Evolutionary conservation across 768 basidiomycete species (phyloP).

Genomic region (Hortiboletus campestris): DNA sequence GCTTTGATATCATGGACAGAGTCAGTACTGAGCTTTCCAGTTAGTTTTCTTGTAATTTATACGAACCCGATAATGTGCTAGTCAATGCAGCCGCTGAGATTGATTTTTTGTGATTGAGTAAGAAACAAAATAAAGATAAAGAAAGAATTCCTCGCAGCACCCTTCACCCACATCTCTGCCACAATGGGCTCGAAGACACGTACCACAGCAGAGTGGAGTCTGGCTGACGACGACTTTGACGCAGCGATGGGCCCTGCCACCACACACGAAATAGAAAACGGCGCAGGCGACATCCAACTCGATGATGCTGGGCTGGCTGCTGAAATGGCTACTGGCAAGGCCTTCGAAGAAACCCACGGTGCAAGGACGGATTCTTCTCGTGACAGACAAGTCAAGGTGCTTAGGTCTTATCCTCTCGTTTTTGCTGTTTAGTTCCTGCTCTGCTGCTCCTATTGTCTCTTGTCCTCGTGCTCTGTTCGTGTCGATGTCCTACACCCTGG

Average conservation of each 20-base stretch:
- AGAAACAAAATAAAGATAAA: not conserved
- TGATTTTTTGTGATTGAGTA: not conserved
- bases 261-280: slow-evolving; percentile 44
- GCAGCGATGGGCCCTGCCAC: slow-evolving; percentile 45
- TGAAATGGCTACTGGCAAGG: slow-evolving; percentile 18
- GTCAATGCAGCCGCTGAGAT: slow-evolving; percentile 2
- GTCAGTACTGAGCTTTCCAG: not conserved
- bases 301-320: slow-evolving; percentile 20
- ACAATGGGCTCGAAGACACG: slow-evolving; percentile 26
- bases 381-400: slow-evolving; percentile 86
- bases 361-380: slow-evolving; percentile 45
- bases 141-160: not conserved
- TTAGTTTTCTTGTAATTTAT: slow-evolving; percentile 2
- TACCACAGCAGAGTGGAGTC: slow-evolving; percentile 41
- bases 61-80: not conserved
- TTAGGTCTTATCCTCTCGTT: slow-evolving; percentile 60
- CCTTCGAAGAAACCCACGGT: slow-evolving; percentile 47
- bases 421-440: slow-evolving; percentile 26
- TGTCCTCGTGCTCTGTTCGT: slow-evolving; percentile 16
- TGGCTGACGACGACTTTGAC: slow-evolving; percentile 46
- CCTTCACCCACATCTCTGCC: not conserved
- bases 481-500: slow-evolving; percentile 19
- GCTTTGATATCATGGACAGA: not conserved
- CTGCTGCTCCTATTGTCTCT: slow-evolving; percentile 20
- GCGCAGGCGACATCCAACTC: slow-evolving; percentile 41